Evolutionary conservation across 73 alveolate genomes (phyloP).

Genomic region (Paramecium caudatum): DNA sequence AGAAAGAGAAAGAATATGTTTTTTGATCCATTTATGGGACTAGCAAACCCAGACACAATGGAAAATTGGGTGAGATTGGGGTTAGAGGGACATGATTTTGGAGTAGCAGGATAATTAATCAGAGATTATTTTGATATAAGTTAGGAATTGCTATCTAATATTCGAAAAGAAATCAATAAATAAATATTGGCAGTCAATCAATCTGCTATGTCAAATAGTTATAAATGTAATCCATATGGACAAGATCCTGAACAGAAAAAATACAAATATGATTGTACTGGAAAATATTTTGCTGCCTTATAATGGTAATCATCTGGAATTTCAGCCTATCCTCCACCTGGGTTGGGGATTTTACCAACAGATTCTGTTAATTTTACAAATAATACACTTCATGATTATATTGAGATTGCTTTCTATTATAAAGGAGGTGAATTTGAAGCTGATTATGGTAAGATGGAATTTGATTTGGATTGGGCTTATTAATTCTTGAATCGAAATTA

Average conservation of each 20-base stretch:
- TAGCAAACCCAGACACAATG: constrained; percentile 47
- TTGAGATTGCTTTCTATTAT: constrained; percentile 26
- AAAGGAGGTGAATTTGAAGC: constrained; percentile 45
- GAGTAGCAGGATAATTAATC: constrained; percentile 19
- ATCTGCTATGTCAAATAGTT: constrained; percentile 34
- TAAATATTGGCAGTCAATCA: constrained; percentile 1
- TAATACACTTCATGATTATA: constrained; percentile 49
- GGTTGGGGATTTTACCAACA: constrained; percentile 8
- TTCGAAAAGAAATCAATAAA: background rate
- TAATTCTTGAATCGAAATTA: constrained; percentile 39
- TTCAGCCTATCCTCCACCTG: constrained; percentile 60
- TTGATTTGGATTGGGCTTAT: constrained; percentile 70
- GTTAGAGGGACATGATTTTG: constrained; percentile 58
- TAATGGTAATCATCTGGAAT: constrained; percentile 48
- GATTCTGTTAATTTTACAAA: constrained; percentile 29
- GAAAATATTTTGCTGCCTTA: constrained; percentile 58
- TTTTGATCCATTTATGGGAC: constrained; percentile 51
- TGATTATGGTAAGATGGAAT: constrained; percentile 17
- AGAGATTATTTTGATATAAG: constrained; percentile 47
- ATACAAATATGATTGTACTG: constrained; percentile 53
- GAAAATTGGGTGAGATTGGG: constrained; percentile 66
- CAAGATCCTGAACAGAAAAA: background rate
- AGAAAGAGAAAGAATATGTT: background rate
- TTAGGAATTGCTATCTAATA: background rate
- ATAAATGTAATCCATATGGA: constrained; percentile 45